Conservation (phyloP, 495 filamentous ascomycete genomes). For the Penicillium tannophilum region DNA sequence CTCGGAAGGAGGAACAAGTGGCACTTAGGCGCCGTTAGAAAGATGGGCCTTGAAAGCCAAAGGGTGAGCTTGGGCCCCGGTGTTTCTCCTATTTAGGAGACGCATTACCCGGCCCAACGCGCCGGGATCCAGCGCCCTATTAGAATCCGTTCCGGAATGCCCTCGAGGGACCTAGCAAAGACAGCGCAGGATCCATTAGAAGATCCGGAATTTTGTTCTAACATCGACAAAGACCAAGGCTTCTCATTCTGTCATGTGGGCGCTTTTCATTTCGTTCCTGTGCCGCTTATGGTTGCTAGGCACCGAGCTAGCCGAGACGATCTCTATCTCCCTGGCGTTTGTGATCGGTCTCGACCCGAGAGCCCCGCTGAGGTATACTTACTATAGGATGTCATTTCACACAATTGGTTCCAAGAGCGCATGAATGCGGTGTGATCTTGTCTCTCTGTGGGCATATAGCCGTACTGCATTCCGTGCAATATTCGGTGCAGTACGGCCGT, state of each 20-base stretch:
- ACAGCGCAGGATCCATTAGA: not conserved
- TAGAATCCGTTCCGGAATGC: constrained; percentile 19
- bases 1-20: not conserved
- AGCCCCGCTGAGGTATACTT: not conserved
- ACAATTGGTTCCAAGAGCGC: not conserved
- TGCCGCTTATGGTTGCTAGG: constrained; percentile 1
- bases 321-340: constrained; percentile 1
- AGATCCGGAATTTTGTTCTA: not conserved
- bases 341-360: constrained; percentile 13
- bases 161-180: constrained; percentile 1
- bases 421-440: not conserved
- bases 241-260: not conserved
- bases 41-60: not conserved
- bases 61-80: constrained; percentile 3
- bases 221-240: not conserved
- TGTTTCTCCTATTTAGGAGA: constrained; percentile 11
- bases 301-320: constrained; percentile 21
- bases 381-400: not conserved
- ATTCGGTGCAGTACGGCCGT: too few species aligned
- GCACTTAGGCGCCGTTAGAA: not conserved
- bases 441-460: not conserved
- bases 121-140: constrained; percentile 14
- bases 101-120: constrained; percentile 7
- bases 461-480: not conserved
- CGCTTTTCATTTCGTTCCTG: not conserved